Percentiles rank a stretch among this genome's conserved stretches.
These are phyloP conservation scores for Talaromyces wortmannii DNA, from an alignment of 495 filamentous ascomycete species.

Conservation along the genomic window DNA sequence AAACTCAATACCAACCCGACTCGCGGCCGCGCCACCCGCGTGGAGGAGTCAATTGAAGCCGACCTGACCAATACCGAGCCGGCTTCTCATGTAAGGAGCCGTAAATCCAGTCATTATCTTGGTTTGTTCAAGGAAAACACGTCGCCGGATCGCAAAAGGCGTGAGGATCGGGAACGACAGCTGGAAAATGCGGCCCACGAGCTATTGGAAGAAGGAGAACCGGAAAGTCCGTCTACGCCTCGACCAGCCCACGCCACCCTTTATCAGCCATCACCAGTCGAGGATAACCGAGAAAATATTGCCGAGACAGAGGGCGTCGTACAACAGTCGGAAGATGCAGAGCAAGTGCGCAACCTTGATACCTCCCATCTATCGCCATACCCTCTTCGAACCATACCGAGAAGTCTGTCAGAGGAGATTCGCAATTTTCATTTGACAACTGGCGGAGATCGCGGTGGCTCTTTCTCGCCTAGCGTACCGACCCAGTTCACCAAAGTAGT, in stretches of 20 bases:
- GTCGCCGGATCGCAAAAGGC: slow-evolving; percentile 39
- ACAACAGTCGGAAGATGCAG: not conserved
- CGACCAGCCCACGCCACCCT: slow-evolving; percentile 1
- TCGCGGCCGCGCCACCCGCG: slow-evolving; percentile 38
- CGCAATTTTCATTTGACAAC: slow-evolving; percentile 53
- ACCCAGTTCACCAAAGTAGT: slow-evolving; percentile 32
- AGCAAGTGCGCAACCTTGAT: not conserved
- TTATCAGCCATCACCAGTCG: not conserved
- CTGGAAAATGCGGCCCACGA: not conserved
- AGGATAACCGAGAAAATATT: slow-evolving; percentile 76
- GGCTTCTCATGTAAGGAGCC: slow-evolving; percentile 68
- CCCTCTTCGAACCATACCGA: slow-evolving; percentile 22
- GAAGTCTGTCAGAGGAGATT: slow-evolving; percentile 55
- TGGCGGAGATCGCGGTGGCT: slow-evolving; percentile 39
- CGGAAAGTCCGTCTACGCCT: not conserved
- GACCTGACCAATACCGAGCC: slow-evolving; percentile 69
- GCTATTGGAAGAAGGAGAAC: not conserved
- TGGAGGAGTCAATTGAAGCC: slow-evolving; percentile 81
- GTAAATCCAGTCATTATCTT: slow-evolving; percentile 89
- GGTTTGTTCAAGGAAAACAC: slow-evolving; percentile 91
- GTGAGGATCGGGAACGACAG: slow-evolving; percentile 18
- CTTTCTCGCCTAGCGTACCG: slow-evolving; percentile 50
- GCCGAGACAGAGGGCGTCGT: not conserved
- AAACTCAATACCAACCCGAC: slow-evolving; percentile 33
- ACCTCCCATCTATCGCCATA: not conserved